Conservation (phyloP, 2,329 filamentous ascomycete genomes). For the Ascosphaera aggregata region DNA sequence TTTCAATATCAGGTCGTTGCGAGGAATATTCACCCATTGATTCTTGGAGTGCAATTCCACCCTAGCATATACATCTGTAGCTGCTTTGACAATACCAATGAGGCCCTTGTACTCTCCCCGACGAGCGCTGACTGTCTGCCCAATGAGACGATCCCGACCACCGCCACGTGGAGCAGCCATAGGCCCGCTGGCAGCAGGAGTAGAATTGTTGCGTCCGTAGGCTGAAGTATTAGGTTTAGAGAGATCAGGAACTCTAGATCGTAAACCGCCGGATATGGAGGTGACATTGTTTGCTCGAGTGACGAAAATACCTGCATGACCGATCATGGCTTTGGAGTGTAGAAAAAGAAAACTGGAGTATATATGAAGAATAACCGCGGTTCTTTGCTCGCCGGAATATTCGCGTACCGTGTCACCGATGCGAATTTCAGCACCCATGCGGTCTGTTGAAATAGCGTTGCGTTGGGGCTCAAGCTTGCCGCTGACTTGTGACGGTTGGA, state of each 20-base stretch:
- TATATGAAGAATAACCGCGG: conserved; percentile 81
- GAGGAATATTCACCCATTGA: conserved; percentile 69
- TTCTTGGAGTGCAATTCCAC: conserved; percentile 88
- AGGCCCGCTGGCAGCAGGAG: conserved; percentile 16
- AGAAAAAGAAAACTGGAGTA: conserved; percentile 83
- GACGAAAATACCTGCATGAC: conserved; percentile 81
- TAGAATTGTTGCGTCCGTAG: conserved; percentile 39
- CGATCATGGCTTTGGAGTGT: conserved; percentile 58
- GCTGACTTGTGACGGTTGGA: conserved; percentile 77
- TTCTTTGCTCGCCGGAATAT: conserved; percentile 58
- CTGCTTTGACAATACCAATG: conserved; percentile 86
- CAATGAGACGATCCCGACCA: conserved; percentile 62
- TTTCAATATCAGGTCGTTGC: conserved; percentile 62
- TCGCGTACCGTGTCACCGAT: conserved; percentile 85
- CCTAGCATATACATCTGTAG: conserved; percentile 62
- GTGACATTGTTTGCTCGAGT: conserved; percentile 65
- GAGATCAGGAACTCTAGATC: neutral
- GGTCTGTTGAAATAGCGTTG: conserved; percentile 72
- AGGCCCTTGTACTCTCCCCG: conserved; percentile 82
- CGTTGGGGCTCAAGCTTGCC: conserved; percentile 69
- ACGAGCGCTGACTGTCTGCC: conserved; percentile 74
- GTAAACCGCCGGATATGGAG: conserved; percentile 65
- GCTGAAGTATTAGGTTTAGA: conserved; percentile 60
- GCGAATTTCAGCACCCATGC: conserved; percentile 80
- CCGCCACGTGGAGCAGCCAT: conserved; percentile 49